A percentile compares a stretch with the other conserved stretches of the same genome.
Conservation (phyloP, 306 rosid genomes). For the Benincasa hispida region DNA sequence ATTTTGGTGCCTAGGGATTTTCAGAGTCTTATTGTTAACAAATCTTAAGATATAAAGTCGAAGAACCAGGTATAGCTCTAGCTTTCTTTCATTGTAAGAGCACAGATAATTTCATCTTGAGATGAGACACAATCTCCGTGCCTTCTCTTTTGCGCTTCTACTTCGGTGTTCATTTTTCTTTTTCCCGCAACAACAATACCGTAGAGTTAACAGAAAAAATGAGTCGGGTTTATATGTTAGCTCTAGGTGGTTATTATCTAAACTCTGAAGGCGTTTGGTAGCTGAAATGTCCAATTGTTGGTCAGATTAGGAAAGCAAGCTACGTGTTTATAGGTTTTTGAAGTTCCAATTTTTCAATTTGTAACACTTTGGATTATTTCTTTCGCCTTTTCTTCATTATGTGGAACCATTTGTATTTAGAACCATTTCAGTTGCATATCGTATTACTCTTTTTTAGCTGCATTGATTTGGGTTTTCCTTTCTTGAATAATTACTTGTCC, state of each 20-base stretch:
- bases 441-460: too few relatives aligned
- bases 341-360: too few relatives aligned
- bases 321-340: too few relatives aligned
- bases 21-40: not conserved
- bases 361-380: too few relatives aligned
- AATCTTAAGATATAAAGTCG: not conserved
- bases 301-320: not conserved
- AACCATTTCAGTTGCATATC: too few relatives aligned
- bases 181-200: not conserved
- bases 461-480: too few relatives aligned
- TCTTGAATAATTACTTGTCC: too few relatives aligned
- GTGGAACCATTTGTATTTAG: too few relatives aligned
- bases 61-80: not conserved
- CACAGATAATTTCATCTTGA: not conserved
- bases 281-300: not conserved
- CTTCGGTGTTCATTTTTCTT: not conserved
- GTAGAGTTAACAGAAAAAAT: not conserved
- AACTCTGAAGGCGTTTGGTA: not conserved
- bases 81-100: not conserved
- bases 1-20: constrained; percentile 10
- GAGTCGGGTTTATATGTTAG: not conserved
- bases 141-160: not conserved
- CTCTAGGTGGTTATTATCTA: not conserved
- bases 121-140: not conserved
- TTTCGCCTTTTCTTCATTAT: too few relatives aligned